phyloP scores from a whole-genome alignment of 1,284 basidiomycete genomes.

The Cryptococcus sp. region DNA sequence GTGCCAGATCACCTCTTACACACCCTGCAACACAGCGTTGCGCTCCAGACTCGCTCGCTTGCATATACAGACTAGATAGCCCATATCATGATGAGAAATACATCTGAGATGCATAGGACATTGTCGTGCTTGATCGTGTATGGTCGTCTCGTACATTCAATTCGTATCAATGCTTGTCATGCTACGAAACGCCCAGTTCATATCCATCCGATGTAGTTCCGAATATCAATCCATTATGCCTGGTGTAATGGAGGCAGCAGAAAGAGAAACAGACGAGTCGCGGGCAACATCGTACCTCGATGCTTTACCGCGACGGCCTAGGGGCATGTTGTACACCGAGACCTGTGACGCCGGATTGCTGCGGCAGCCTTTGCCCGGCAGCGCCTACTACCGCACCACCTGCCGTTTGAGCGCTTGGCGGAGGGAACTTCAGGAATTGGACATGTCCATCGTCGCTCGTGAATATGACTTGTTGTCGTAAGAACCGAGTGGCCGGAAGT shows the following conservation, averaged over 20 bases:
- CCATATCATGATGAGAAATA: too few relatives aligned
- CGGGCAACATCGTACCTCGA: background rate
- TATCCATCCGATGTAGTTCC: too few relatives aligned
- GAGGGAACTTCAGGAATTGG: conserved; percentile 51
- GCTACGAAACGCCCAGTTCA: too few relatives aligned
- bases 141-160: background rate
- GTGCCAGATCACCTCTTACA: too few relatives aligned
- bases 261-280: too few relatives aligned
- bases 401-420: conserved; percentile 12
- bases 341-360: too few relatives aligned
- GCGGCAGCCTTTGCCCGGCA: background rate
- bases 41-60: too few relatives aligned
- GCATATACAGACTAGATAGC: too few relatives aligned
- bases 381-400: background rate
- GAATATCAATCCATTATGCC: too few relatives aligned
- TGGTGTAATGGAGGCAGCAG: too few relatives aligned
- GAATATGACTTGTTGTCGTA: conserved; percentile 51
- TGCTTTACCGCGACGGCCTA: background rate
- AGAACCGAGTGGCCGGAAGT: conserved; percentile 24
- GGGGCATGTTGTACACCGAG: background rate
- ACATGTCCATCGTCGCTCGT: conserved; percentile 52
- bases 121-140: background rate
- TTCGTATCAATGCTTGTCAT: background rate
- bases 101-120: background rate
- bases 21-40: too few relatives aligned